These are phyloP conservation scores for Meyerozyma athensensis DNA, from an alignment of 1,139 yeast genomes.

Conservation along the genomic window DNA sequence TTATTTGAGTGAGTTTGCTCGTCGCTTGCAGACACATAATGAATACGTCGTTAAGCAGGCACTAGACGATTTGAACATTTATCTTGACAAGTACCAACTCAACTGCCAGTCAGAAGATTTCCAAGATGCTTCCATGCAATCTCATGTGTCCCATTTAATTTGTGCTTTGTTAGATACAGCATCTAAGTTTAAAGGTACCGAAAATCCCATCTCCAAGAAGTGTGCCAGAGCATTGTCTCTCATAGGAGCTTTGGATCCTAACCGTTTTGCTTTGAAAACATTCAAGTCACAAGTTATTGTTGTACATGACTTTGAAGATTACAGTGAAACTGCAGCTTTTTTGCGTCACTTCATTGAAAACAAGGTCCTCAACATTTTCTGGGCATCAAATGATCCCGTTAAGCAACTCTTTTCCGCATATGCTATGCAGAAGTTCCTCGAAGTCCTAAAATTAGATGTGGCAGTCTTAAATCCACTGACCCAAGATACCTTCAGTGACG, in stretches of 20 bases:
- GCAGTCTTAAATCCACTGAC: conserved; percentile 25
- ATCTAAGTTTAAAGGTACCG: conserved; percentile 48
- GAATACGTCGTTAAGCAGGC: conserved; percentile 77
- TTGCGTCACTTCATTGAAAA: conserved; percentile 63
- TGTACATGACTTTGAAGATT: conserved; percentile 57
- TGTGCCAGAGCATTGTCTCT: conserved; percentile 71
- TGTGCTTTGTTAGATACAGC: conserved; percentile 57
- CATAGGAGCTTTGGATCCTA: conserved; percentile 75
- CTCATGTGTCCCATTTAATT: conserved; percentile 41
- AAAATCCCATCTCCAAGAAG: conserved; percentile 47
- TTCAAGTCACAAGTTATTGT: conserved; percentile 44
- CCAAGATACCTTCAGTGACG: conserved; percentile 20
- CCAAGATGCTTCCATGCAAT: conserved; percentile 25
- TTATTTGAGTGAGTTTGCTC: conserved; percentile 45
- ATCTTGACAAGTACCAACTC: conserved; percentile 43
- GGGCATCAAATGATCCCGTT: conserved; percentile 87
- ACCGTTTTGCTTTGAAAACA: conserved; percentile 49
- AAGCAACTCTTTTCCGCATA: conserved; percentile 81
- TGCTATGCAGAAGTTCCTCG: conserved; percentile 83
- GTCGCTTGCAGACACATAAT: conserved; percentile 63
- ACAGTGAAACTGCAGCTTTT: conserved; percentile 60
- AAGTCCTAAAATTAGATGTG: conserved; percentile 53
- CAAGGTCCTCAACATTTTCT: conserved; percentile 71
- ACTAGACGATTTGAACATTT: conserved; percentile 57
- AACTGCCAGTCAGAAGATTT: conserved; percentile 41